Evolutionary conservation across 306 rosid species (phyloP).

Genomic region (Astragalus membranaceus): DNA sequence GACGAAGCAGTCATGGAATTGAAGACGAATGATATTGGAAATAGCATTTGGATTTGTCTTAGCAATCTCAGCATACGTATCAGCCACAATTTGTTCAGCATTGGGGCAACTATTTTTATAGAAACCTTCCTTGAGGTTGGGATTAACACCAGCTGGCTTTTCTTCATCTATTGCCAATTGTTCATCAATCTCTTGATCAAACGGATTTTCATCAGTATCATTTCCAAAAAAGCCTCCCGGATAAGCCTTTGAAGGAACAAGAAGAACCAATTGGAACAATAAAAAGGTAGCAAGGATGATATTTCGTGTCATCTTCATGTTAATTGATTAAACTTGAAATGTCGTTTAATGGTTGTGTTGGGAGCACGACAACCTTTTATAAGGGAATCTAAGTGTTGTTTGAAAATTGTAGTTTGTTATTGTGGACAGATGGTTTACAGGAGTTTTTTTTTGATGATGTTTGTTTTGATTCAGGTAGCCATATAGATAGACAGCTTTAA

Average conservation of each 20-base stretch:
- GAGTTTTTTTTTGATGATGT: not conserved
- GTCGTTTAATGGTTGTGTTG: not conserved
- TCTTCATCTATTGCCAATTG: too few species aligned
- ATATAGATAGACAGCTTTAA: not conserved
- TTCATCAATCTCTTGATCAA: not conserved
- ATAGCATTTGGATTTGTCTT: slow-evolving; percentile 15
- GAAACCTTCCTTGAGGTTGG: slow-evolving; percentile 18
- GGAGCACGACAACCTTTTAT: not conserved
- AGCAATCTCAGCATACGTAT: not conserved
- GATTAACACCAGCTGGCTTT: not conserved
- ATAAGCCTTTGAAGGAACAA: slow-evolving; percentile 4
- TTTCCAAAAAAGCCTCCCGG: not conserved
- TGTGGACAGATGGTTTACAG: not conserved
- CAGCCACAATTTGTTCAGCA: slow-evolving; percentile 37
- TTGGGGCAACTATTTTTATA: slow-evolving; percentile 37
- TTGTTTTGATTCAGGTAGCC: not conserved
- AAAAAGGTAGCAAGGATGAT: not conserved
- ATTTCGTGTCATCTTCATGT: not conserved
- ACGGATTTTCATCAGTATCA: not conserved
- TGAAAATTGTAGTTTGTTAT: not conserved
- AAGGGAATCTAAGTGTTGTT: not conserved
- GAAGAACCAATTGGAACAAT: not conserved
- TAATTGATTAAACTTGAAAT: not conserved
- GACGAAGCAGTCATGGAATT: slow-evolving; percentile 76
- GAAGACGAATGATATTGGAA: slow-evolving; percentile 47